These are phyloP conservation scores for Pholiota microspora DNA, from an alignment of 768 basidiomycete species.

Conservation along the genomic window DNA sequence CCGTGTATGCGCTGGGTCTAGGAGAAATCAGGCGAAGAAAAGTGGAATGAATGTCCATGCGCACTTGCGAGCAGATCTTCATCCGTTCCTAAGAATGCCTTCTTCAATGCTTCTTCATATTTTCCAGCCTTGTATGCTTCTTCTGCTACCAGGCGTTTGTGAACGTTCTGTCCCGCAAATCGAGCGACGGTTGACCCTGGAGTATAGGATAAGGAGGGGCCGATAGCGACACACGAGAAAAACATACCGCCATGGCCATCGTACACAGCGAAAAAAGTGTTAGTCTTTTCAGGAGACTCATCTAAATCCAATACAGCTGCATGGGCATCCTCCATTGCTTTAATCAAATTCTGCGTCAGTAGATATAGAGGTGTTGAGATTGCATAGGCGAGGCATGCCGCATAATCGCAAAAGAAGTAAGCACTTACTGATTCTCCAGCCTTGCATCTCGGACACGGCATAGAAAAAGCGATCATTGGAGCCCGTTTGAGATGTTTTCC, in stretches of 20 bases:
- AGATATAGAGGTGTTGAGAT: not conserved
- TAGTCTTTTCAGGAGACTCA: conserved; percentile 35
- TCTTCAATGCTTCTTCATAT: conserved; percentile 79
- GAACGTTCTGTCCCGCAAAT: conserved; percentile 83
- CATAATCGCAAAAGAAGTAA: conserved; percentile 8
- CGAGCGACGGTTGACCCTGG: conserved; percentile 81
- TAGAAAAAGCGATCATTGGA: conserved; percentile 69
- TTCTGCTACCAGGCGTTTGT: conserved; percentile 71
- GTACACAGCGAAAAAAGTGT: conserved; percentile 94
- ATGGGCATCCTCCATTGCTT: conserved; percentile 99
- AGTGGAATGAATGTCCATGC: conserved; percentile 20
- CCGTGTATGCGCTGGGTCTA: conserved; percentile 82
- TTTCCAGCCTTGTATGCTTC: conserved; percentile 67
- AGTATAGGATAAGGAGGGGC: conserved; percentile 12
- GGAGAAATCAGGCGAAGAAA: conserved; percentile 12
- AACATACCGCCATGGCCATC: conserved; percentile 94
- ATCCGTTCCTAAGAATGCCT: conserved; percentile 90
- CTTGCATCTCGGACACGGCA: conserved; percentile 95
- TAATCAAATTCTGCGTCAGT: conserved; percentile 9
- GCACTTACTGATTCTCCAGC: conserved; percentile 94
- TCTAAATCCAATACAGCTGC: conserved; percentile 65
- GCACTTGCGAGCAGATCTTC: conserved; percentile 87
- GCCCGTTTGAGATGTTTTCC: conserved; percentile 77
- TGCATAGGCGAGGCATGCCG: not conserved
- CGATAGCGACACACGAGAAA: not conserved